A percentile compares a stretch with the other conserved stretches of the same genome.
Conservation (phyloP, 2,329 filamentous ascomycete species). For the Diaporthe caulivora region DNA sequence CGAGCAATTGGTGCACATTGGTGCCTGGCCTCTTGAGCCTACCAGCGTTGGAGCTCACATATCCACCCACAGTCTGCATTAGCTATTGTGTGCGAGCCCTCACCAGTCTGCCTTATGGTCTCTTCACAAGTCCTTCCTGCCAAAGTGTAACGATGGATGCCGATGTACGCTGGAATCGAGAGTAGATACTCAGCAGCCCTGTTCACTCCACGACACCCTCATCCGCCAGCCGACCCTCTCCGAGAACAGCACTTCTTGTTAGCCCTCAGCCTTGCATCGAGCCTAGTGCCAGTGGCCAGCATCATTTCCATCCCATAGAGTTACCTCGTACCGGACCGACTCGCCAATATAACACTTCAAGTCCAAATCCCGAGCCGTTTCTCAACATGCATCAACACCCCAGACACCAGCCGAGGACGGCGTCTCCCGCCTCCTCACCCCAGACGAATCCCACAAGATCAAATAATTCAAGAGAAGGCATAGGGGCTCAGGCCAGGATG, state of each 20-base stretch:
- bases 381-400: slow-evolving; percentile 89
- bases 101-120: slow-evolving; percentile 35
- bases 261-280: not conserved
- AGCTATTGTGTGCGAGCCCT: slow-evolving; percentile 26
- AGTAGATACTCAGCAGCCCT: slow-evolving; percentile 41
- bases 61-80: slow-evolving; percentile 38
- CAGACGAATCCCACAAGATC: slow-evolving; percentile 79
- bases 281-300: not conserved
- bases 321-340: not conserved
- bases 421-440: slow-evolving; percentile 79
- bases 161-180: slow-evolving; percentile 50
- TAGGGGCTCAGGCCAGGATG: slow-evolving; percentile 53
- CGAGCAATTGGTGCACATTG: slow-evolving; percentile 35
- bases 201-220: slow-evolving; percentile 22
- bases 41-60: slow-evolving; percentile 30
- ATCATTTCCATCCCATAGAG: not conserved
- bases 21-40: slow-evolving; percentile 35
- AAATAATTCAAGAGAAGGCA: slow-evolving; percentile 79
- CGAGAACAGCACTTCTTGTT: not conserved
- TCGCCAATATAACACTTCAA: slow-evolving; percentile 36
- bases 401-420: slow-evolving; percentile 77
- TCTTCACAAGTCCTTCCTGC: slow-evolving; percentile 14
- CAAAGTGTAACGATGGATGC: slow-evolving; percentile 51
- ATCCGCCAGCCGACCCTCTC: not conserved
- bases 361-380: slow-evolving; percentile 33